Evolutionary conservation across 2,329 filamentous ascomycete genomes (phyloP), one percentile per base, ranked within the genome.

Genomic region (Colletotrichum coccodes): DNA sequence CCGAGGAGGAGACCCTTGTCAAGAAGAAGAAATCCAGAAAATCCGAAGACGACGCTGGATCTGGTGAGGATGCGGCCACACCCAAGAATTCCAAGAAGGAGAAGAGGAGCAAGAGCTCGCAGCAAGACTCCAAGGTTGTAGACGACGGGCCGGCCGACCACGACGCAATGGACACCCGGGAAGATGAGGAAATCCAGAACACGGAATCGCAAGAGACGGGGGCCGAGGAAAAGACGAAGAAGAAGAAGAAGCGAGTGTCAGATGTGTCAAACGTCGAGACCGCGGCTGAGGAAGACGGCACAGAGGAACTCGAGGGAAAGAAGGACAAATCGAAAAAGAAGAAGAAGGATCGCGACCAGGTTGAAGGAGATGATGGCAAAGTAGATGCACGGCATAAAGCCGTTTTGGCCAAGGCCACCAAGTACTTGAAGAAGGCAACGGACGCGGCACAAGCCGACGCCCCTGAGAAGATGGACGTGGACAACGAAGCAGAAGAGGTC

Each of bases 401-500:
- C 0, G 79, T 91, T 4, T 78, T 91, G 38, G 83, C 87, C 50
- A 89, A 88, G 72, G 84, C 86, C 44, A 80, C 84, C 23, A 90
- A 87, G 72, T 87, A 87, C 1, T 77, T 90, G 36, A 84, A 84
- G 68, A 79, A 84, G 66, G 80, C 84, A 4, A 79, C 84, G 49
- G 82, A 83, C 64, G 73, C 81, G 12, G 78, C 80, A 4, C 75
- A 79, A 2, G 73, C 77, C 1, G 72, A 75, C 34, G 74, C 76
- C 38, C 73, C 77, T n/a, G 72, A 76, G 0, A 78, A 80, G 34
- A 72, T 73, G 53, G 76, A 78, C 18, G 72, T 70, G 3, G 74
- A 76, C 23, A 63, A 57, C 0, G 77, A 52, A 23, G 73, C 75
- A 18, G 79, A 81, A 46, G 71, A 76, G 26, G 73, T 73, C 14